Evolutionary conservation across 768 basidiomycete species (phyloP), one percentile per base, ranked within the genome.

Genomic region (Mycena vulgaris): DNA sequence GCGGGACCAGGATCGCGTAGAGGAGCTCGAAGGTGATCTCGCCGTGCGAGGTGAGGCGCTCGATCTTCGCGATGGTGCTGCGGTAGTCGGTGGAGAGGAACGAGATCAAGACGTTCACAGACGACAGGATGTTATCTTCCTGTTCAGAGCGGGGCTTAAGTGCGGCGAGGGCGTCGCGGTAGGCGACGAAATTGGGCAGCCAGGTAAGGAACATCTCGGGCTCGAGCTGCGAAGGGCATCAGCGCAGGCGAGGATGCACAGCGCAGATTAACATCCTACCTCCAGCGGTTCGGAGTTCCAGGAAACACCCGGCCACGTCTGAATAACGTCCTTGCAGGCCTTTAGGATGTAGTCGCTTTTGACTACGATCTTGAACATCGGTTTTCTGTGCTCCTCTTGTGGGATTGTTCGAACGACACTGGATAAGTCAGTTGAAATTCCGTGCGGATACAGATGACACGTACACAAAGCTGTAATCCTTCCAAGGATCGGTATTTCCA

Each of bases 11-110:
- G 69, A 93, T 83, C 17, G 86, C 81, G 74, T 88, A 87, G 56
- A 91, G 81, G 37, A 88, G 81, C 16, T 87, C 85, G 73, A 83
- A 90, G 4, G 87, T 88, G 71, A 91, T 90, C 75, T 92, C 90
- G 16, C 80, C 82, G 69, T 90, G 88, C 1, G 84, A 72, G 13
- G 81, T 86, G 48, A 91, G 84, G 23, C 85, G 83, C 2, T 82
- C 77, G 70, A 90, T 81, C 19, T 79, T 84, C 17, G 82, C 75
- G 57, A 90, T 78, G 7, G 87, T 90, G 31, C 79, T 75, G 63
- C 81, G 80, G 77, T 89, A 89, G 75, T 90, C 89, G 16, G 77
- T 77, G 17, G 84, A 79, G 56, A 91, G 77, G 63, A 87, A 87
- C 33, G 81, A 78, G 51, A 89, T 82, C 42, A 92, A 83, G 25